Conservation (phyloP, 2,329 filamentous ascomycete genomes). For the Tolypocladium ovalisporum region DNA sequence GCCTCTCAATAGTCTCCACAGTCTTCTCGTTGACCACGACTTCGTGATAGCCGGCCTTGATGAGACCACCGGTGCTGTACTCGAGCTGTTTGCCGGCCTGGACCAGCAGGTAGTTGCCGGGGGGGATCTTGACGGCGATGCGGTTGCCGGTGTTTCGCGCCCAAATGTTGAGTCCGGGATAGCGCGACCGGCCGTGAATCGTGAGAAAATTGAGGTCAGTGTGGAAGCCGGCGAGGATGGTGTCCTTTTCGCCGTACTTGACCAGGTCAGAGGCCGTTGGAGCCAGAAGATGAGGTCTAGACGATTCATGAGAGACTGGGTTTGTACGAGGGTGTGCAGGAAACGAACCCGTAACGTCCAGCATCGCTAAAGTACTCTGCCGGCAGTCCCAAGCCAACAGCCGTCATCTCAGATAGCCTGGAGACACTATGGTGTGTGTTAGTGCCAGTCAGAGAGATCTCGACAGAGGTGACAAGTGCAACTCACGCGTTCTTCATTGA, state of each 20-base stretch:
- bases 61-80: constrained; percentile 47
- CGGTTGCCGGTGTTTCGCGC: constrained; percentile 49
- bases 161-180: constrained; percentile 52
- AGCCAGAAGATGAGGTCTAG: constrained; percentile 48
- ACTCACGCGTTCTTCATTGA: constrained; percentile 51
- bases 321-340: not conserved
- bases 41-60: constrained; percentile 53
- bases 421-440: constrained; percentile 29
- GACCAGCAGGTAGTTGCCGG: constrained; percentile 46
- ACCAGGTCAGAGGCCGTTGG: constrained; percentile 47
- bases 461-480: not conserved
- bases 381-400: constrained; percentile 43
- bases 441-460: not conserved
- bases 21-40: constrained; percentile 47
- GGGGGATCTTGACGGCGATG: constrained; percentile 48
- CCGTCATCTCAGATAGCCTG: constrained; percentile 47
- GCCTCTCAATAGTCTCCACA: constrained; percentile 31
- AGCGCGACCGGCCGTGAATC: constrained; percentile 52
- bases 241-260: constrained; percentile 42
- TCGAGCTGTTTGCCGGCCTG: constrained; percentile 54
- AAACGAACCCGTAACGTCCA: constrained; percentile 39
- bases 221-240: constrained; percentile 52
- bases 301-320: not conserved
- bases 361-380: constrained; percentile 42
- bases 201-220: constrained; percentile 56